Evolutionary conservation across 75 land plant species (phyloP), one percentile per base, ranked within the genome.

Genomic region (Pinus tabuliformis): DNA sequence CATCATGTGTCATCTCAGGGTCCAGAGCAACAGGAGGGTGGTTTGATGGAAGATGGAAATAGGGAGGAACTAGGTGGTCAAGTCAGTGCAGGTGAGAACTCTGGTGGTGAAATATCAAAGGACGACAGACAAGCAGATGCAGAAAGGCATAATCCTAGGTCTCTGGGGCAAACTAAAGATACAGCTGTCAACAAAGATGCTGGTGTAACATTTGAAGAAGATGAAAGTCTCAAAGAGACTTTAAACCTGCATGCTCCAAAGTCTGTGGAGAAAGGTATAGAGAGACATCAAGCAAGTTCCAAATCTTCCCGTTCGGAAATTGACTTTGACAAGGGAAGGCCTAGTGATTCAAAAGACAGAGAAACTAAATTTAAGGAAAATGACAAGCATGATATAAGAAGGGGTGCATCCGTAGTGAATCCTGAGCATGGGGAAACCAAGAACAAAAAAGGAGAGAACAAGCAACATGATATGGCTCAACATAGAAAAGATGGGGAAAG

Each of bases 161-260:
- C 45, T 57, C 71, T 73, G 54, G 56, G 26, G 57, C 28, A 68
- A 56, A 9, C 2, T 16, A 58, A 75, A 81, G 70, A 82, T 52
- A 58, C 22, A 56, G 13, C 52, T 16, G 76, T 76, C 17, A 36
- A 49, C 15, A 54, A 22, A 57, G 57, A 83, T 59, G 73, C 58
- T 80, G 78, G 30, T 57, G 14, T 61, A 83, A 26, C 62, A 56
- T 17, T 68, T 24, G 87, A 82, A 60, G 81, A 79, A 81, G 60
- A 64, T 36, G 28, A 59, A 78, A 57, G 79, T 76, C 57, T 79
- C 80, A 56, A 79, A 78, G 58, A 56, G 56, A 63, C 75, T 76
- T 45, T 45, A 36, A 70, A 57, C 56, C 66, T 16, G 57, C 49
- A 63, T 66, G 45, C 58, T 60, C 15, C 66, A 33, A 60, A 59